Evolutionary conservation across 805 yeast genomes (phyloP).

Genomic region (Candida hispaniensis): DNA sequence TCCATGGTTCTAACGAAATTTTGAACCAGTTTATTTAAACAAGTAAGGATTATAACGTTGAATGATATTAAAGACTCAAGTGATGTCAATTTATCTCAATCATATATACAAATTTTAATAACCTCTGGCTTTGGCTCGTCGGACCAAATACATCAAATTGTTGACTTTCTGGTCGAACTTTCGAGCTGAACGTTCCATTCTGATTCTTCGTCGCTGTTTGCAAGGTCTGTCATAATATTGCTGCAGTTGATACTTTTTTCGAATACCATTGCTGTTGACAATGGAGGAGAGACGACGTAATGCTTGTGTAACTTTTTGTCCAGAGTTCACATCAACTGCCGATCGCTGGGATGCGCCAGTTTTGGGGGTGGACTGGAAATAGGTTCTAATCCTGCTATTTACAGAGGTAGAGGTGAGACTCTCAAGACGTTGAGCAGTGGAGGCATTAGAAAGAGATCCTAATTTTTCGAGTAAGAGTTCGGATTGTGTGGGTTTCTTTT

Average conservation of each 20-base stretch:
- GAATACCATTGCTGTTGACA: not conserved
- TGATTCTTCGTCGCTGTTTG: constrained; percentile 14
- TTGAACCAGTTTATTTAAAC: no score
- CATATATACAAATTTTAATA: constrained; percentile 13
- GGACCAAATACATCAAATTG: constrained; percentile 10
- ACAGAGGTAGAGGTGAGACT: constrained; percentile 10
- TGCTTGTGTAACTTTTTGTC: constrained; percentile 7
- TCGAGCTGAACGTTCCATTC: constrained; percentile 15
- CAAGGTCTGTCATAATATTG: constrained; percentile 12
- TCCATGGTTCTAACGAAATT: no score
- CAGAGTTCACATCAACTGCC: constrained; percentile 10
- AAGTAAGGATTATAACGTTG: no score
- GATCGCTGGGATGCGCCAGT: constrained; percentile 15
- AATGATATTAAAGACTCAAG: no score
- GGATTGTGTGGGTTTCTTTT: no score
- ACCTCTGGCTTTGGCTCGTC: constrained; percentile 16
- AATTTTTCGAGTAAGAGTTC: constrained; percentile 9
- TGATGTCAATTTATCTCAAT: no score
- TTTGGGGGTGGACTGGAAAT: constrained; percentile 14
- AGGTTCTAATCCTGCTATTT: constrained; percentile 5
- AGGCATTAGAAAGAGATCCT: constrained; percentile 15
- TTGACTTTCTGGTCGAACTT: constrained; percentile 13
- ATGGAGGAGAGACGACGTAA: constrained; percentile 3
- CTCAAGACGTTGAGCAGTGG: constrained; percentile 14
- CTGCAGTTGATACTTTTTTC: constrained; percentile 8